These are phyloP conservation scores for Penicillium odoratum DNA, from an alignment of 495 filamentous ascomycete species.

Conservation along the genomic window DNA sequence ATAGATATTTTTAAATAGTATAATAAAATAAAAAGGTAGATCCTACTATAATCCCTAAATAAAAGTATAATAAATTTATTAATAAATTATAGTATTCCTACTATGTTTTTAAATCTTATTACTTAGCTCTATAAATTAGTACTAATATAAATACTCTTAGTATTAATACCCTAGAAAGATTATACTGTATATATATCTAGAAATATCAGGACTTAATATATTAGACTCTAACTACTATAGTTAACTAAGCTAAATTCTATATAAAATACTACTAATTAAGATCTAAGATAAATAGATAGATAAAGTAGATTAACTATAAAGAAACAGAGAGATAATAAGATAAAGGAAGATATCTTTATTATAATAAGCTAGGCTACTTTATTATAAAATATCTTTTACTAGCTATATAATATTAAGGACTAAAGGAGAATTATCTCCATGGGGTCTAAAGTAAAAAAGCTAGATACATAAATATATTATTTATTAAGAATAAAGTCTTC, in stretches of 20 bases:
- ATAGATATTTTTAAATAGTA: too few relatives aligned
- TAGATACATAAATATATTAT: not conserved
- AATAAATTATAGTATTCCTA: slow-evolving; percentile 3
- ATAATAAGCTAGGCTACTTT: not conserved
- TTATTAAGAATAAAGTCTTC: not conserved
- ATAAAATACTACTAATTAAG: not conserved
- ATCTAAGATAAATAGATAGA: not conserved
- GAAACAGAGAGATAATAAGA: not conserved
- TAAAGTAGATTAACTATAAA: not conserved
- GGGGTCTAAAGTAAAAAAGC: not conserved
- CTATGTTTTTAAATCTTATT: not conserved
- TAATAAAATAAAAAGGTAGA: not conserved
- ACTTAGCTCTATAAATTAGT: too few relatives aligned
- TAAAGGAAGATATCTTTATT: slow-evolving; percentile 3
- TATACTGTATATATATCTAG: not conserved
- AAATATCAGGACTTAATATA: not conserved
- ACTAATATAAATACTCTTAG: too few relatives aligned
- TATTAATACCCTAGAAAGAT: not conserved
- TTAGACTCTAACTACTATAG: not conserved
- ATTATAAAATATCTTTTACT: not conserved
- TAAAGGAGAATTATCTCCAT: not conserved
- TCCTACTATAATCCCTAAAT: not conserved
- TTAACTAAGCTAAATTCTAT: not conserved
- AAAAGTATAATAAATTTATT: slow-evolving; percentile 3
- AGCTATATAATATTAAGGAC: not conserved